A percentile compares a stretch with the other conserved stretches of the same genome.
Conservation (phyloP, 139 green algal species). For the Medakamo hakoo region DNA sequence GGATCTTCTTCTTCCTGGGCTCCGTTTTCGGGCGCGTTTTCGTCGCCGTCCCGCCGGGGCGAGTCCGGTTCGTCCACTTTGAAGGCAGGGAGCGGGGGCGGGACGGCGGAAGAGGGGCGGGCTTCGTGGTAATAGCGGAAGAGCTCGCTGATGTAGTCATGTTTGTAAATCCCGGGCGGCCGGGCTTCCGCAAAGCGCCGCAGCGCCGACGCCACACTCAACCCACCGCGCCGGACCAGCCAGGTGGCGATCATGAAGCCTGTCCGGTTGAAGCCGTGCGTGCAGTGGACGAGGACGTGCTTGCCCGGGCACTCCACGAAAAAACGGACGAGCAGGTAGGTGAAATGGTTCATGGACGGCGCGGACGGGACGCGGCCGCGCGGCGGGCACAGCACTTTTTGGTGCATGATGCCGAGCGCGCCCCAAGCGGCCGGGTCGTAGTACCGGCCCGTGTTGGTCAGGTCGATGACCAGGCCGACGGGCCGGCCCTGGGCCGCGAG, state of each 20-base stretch:
- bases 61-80: conserved; percentile 33
- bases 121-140: conserved; percentile 71
- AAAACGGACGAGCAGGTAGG: neutral
- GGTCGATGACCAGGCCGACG: conserved; percentile 74
- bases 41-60: conserved; percentile 11
- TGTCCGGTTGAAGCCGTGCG: conserved; percentile 94
- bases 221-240: conserved; percentile 25
- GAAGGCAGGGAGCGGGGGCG: conserved; percentile 42
- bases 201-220: conserved; percentile 31
- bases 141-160: conserved; percentile 76
- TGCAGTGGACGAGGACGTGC: conserved; percentile 83
- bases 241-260: conserved; percentile 55
- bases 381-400: conserved; percentile 22
- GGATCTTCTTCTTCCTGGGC: no score
- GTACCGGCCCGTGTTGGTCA: conserved; percentile 82
- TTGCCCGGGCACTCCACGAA: conserved; percentile 1
- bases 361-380: neutral
- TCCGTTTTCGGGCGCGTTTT: no score
- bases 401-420: conserved; percentile 19
- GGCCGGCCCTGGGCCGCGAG: conserved; percentile 3
- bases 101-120: conserved; percentile 1
- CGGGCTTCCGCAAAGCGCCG: conserved; percentile 49
- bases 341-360: neutral
- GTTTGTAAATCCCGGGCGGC: conserved; percentile 94
- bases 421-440: conserved; percentile 50